Percentiles rank a stretch among this genome's conserved stretches.
These are phyloP conservation scores for Solanum chacoense DNA, from an alignment of 305 asterid species.

Conservation along the genomic window DNA sequence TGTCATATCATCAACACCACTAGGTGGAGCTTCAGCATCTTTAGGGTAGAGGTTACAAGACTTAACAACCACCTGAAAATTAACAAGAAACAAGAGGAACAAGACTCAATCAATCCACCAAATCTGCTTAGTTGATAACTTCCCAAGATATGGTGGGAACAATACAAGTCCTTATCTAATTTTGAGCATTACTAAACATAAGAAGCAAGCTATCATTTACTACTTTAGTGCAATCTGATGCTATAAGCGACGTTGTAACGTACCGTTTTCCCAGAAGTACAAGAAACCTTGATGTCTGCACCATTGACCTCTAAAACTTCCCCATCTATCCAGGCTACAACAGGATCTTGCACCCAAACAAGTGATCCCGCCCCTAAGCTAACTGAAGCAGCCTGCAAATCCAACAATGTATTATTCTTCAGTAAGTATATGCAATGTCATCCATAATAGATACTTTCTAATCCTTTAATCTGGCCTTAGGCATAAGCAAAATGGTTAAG, in stretches of 20 bases:
- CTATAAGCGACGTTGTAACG: neutral
- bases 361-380: conserved; percentile 8
- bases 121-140: neutral
- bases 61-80: conserved; percentile 33
- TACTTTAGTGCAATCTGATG: neutral
- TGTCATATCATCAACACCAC: conserved; percentile 87
- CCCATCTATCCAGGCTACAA: conserved; percentile 15
- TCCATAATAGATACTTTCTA: neutral
- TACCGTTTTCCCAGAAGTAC: conserved; percentile 13
- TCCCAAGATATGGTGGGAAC: neutral
- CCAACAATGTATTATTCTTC: neutral
- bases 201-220: neutral
- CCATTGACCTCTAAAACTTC: conserved; percentile 12
- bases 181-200: neutral
- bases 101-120: neutral
- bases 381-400: conserved; percentile 4
- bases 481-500: neutral
- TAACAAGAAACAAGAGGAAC: neutral
- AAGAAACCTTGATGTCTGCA: conserved; percentile 8
- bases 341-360: conserved; percentile 22
- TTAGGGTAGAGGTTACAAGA: conserved; percentile 35
- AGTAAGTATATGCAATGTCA: neutral
- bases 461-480: neutral
- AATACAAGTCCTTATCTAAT: neutral
- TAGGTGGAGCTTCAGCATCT: conserved; percentile 57